These are phyloP conservation scores for Pythium coloratum DNA, from an alignment of 352 stramenopile genomes.

Conservation along the genomic window DNA sequence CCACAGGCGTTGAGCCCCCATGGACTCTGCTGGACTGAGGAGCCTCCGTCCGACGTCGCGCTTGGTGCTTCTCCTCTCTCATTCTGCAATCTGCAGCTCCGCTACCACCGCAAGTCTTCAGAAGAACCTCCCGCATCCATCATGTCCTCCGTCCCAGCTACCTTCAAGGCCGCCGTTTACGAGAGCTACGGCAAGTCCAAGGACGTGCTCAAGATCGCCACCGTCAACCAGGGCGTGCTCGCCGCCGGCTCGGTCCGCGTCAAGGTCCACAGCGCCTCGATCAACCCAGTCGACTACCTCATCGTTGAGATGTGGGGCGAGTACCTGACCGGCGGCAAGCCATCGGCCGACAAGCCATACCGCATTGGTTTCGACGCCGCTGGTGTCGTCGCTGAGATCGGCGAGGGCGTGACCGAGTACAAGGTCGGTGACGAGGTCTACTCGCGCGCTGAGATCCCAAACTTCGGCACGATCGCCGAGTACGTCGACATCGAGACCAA, in stretches of 20 bases:
- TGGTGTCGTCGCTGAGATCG: conserved; percentile 17
- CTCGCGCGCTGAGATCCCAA: conserved; percentile 13
- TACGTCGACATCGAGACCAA: conserved; percentile 35
- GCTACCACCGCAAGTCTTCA: background rate
- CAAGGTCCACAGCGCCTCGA: conserved; percentile 17
- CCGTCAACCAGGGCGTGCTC: background rate
- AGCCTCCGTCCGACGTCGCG: background rate
- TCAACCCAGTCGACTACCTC: conserved; percentile 20
- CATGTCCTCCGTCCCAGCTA: conserved; percentile 1
- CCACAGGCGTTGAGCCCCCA: too few relatives aligned
- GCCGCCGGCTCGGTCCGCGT: conserved; percentile 7
- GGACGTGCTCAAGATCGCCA: conserved; percentile 6
- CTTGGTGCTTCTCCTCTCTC: background rate
- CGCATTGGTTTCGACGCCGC: conserved; percentile 16
- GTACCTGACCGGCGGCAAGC: background rate
- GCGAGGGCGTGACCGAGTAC: conserved; percentile 1
- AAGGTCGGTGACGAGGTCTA: conserved; percentile 25
- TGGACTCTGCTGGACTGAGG: background rate
- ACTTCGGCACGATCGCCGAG: conserved; percentile 35
- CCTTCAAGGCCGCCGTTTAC: conserved; percentile 5
- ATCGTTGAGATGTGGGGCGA: conserved; percentile 5
- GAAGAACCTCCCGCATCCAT: background rate
- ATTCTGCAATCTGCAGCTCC: background rate
- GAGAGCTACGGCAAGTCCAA: conserved; percentile 6
- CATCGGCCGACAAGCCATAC: conserved; percentile 14